Percentiles rank a stretch among this genome's conserved stretches.
Conservation (phyloP, 2,329 filamentous ascomycete genomes). For the Torrubiellomyces zombiae region DNA sequence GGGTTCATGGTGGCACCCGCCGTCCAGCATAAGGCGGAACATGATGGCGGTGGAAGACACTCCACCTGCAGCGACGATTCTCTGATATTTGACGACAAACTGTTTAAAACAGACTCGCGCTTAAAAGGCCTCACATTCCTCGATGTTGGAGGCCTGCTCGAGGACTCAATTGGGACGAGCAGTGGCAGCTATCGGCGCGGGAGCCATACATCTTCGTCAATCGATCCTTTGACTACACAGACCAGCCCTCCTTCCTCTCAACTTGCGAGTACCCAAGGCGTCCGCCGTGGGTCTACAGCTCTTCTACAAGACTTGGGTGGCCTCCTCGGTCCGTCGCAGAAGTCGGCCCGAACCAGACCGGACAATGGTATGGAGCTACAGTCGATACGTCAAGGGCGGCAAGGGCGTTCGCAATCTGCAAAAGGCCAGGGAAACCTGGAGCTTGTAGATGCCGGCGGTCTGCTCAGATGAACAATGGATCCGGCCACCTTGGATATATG, state of each 20-base stretch:
- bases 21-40: conserved; percentile 13
- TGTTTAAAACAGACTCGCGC: conserved; percentile 11
- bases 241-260: conserved; percentile 24
- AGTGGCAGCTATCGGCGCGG: conserved; percentile 19
- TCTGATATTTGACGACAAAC: conserved; percentile 19
- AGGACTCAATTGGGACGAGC: conserved; percentile 21
- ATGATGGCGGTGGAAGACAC: conserved; percentile 21
- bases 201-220: conserved; percentile 24
- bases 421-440: conserved; percentile 15
- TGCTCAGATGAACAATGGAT: conserved; percentile 21
- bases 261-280: conserved; percentile 25
- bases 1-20: conserved; percentile 21
- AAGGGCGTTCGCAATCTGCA: conserved; percentile 16
- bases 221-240: conserved; percentile 20
- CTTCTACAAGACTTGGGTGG: conserved; percentile 43
- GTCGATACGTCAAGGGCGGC: conserved; percentile 25
- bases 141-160: conserved; percentile 64
- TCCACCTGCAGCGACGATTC: conserved; percentile 28
- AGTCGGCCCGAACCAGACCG: conserved; percentile 13
- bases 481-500: too few relatives aligned
- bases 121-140: conserved; percentile 54
- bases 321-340: conserved; percentile 27
- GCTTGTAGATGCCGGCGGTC: conserved; percentile 22
- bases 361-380: conserved; percentile 26
- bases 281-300: conserved; percentile 37